Conservation (phyloP, 345 rosid species). For the Mercurialis annua region DNA sequence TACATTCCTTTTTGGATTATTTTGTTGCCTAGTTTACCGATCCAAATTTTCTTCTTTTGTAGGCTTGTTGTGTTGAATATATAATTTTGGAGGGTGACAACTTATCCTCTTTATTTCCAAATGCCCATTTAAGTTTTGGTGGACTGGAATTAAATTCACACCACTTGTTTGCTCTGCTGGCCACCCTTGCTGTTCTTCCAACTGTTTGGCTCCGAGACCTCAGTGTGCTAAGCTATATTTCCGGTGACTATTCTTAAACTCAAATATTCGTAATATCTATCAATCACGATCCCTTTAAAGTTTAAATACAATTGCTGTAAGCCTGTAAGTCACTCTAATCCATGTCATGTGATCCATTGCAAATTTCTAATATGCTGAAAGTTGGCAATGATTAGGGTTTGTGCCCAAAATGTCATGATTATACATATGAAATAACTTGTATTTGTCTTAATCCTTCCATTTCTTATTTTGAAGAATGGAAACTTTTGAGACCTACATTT, state of each 20-base stretch:
- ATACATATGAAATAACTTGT: no score
- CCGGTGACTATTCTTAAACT: conserved; percentile 44
- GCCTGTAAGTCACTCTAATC: neutral
- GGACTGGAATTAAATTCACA: conserved; percentile 51
- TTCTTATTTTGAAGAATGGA: no score
- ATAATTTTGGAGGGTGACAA: conserved; percentile 89
- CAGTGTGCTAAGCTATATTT: conserved; percentile 75
- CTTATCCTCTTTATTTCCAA: conserved; percentile 78
- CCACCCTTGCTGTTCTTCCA: conserved; percentile 77
- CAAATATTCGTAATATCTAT: neutral
- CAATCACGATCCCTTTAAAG: neutral
- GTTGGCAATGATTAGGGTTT: neutral
- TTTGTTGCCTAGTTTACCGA: neutral
- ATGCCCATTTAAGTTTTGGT: conserved; percentile 60
- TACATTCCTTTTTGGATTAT: neutral
- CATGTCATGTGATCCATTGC: neutral
- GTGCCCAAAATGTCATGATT: neutral
- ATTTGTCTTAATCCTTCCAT: no score
- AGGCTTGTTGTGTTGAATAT: conserved; percentile 92
- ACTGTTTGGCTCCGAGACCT: conserved; percentile 94
- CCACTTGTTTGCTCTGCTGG: conserved; percentile 64
- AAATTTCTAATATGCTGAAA: neutral
- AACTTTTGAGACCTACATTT: no score
- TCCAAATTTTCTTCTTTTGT: conserved; percentile 20
- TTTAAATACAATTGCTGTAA: neutral